These are phyloP conservation scores for Davidsoniella eucalypti DNA, from an alignment of 2,329 filamentous ascomycete genomes.

Conservation along the genomic window DNA sequence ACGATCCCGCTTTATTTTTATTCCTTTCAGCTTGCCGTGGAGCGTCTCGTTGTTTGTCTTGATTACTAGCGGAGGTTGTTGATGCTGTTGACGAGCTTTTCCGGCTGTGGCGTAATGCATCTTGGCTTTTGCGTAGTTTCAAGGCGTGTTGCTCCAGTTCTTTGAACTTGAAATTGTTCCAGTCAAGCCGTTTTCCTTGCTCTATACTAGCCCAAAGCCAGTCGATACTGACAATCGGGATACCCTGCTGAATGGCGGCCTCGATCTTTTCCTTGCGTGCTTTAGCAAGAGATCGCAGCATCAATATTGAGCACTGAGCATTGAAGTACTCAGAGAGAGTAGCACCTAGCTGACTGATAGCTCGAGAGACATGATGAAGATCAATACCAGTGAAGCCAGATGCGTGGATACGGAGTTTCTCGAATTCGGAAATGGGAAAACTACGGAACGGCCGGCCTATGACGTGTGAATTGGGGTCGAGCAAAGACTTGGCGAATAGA, in stretches of 20 bases:
- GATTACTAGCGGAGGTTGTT: too few relatives aligned
- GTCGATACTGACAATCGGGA: slow-evolving; percentile 63
- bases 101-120: neutral
- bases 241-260: slow-evolving; percentile 55
- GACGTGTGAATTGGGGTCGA: slow-evolving; percentile 52
- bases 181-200: slow-evolving; percentile 19
- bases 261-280: slow-evolving; percentile 62
- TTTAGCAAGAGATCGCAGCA: slow-evolving; percentile 45
- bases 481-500: slow-evolving; percentile 56
- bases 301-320: slow-evolving; percentile 52
- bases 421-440: slow-evolving; percentile 55
- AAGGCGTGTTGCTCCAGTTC: slow-evolving; percentile 14
- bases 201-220: slow-evolving; percentile 75
- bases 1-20: neutral
- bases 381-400: slow-evolving; percentile 75
- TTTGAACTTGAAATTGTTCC: slow-evolving; percentile 1
- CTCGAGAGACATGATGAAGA: slow-evolving; percentile 66
- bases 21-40: too few relatives aligned
- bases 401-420: slow-evolving; percentile 55
- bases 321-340: slow-evolving; percentile 66
- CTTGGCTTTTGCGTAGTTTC: slow-evolving; percentile 14
- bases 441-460: slow-evolving; percentile 60
- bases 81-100: too few relatives aligned
- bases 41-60: too few relatives aligned
- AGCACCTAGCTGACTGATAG: slow-evolving; percentile 61